phyloP scores from a whole-genome alignment of 352 stramenopile genomes.

The Globisporangium orthogonon region DNA sequence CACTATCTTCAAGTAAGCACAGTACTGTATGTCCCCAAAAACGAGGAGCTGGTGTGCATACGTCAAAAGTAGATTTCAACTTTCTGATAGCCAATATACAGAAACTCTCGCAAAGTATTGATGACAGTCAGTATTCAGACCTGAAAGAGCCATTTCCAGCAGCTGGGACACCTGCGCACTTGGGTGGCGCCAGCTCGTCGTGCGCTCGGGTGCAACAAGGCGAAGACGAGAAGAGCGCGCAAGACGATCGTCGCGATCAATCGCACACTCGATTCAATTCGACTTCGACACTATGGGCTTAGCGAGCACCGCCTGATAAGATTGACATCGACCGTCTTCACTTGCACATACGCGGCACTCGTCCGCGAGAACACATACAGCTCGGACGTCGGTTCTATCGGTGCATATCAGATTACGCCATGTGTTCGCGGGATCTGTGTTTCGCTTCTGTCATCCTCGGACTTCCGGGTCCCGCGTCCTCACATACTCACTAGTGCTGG shows the following conservation, averaged over 20 bases:
- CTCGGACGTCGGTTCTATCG: neutral
- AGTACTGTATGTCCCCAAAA: neutral
- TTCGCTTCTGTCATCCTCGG: neutral
- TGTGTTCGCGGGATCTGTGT: neutral
- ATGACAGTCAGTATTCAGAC: neutral
- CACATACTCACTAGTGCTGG: neutral
- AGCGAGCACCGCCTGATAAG: no score
- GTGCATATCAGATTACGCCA: neutral
- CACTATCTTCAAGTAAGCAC: neutral
- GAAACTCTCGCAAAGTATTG: neutral
- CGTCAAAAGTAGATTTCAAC: neutral
- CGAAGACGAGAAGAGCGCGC: neutral
- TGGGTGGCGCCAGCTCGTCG: neutral
- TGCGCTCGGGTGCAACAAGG: neutral
- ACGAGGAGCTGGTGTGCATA: neutral
- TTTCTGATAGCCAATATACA: neutral
- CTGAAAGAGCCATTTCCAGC: constrained; percentile 1
- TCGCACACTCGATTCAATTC: neutral
- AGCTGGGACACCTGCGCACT: constrained; percentile 5
- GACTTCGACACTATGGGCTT: neutral
- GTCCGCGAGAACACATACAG: no score
- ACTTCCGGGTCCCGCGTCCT: neutral
- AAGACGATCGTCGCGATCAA: neutral
- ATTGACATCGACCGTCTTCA: neutral
- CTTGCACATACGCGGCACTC: no score